Conservation (phyloP, 441 rosid genomes). For the Pelargonium cotyledonis region DNA sequence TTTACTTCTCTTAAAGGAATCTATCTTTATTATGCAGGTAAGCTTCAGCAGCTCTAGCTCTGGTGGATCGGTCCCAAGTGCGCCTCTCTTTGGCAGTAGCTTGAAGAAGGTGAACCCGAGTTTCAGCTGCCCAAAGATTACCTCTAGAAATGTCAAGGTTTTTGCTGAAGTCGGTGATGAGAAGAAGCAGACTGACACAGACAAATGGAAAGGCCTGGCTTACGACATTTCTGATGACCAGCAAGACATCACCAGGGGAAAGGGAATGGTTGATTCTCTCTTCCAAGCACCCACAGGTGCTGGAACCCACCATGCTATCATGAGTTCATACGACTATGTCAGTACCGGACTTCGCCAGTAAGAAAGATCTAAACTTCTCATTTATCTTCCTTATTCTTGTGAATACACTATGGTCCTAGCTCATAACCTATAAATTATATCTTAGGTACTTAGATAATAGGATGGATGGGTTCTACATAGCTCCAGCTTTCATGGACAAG, state of each 20-base stretch:
- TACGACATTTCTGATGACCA: conserved; percentile 41
- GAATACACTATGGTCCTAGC: too few species aligned
- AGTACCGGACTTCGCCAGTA: conserved; percentile 39
- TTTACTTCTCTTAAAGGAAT: background rate
- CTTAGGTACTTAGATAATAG: conserved; percentile 26
- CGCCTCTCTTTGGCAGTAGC: conserved; percentile 26
- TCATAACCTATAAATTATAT: background rate
- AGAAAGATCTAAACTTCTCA: conserved; percentile 2
- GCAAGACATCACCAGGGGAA: conserved; percentile 47
- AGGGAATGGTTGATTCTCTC: conserved; percentile 42
- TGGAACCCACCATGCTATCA: conserved; percentile 39
- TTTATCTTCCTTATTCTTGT: background rate
- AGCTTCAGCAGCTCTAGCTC: conserved; percentile 21
- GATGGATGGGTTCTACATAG: conserved; percentile 32
- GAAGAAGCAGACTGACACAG: conserved; percentile 32
- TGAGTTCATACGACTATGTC: conserved; percentile 42
- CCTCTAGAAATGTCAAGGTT: conserved; percentile 22
- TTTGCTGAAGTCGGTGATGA: conserved; percentile 32
- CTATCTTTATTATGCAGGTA: conserved; percentile 26
- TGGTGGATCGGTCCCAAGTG: conserved; percentile 19
- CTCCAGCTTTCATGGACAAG: conserved; percentile 38
- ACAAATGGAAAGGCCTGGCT: conserved; percentile 40
- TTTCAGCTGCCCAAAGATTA: conserved; percentile 12
- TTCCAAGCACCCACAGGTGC: conserved; percentile 45
- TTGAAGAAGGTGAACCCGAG: conserved; percentile 25